Evolutionary conservation across 1,284 basidiomycete genomes (phyloP).

Genomic region (Pholiota adiposa): DNA sequence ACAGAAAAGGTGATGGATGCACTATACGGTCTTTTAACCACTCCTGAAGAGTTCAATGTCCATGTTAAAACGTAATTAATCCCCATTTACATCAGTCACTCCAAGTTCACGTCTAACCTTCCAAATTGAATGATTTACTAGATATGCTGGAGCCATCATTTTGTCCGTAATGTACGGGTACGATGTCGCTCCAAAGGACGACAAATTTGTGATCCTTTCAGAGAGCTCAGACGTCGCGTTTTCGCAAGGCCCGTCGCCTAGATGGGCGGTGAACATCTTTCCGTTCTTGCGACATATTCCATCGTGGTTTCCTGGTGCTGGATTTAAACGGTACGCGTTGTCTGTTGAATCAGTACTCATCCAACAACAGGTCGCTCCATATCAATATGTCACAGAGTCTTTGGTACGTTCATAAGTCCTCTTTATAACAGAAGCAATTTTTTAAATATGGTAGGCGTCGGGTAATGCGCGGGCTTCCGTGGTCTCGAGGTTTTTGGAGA

Average conservation of each 20-base stretch:
- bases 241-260: conserved; percentile 14
- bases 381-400: conserved; percentile 29
- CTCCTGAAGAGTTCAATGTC: conserved; percentile 28
- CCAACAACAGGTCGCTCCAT: conserved; percentile 23
- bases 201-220: conserved; percentile 1
- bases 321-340: conserved; percentile 30
- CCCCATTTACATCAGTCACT: neutral
- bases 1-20: conserved; percentile 34
- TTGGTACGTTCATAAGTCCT: conserved; percentile 28
- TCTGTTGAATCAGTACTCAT: conserved; percentile 27
- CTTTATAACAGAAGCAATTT: neutral
- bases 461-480: conserved; percentile 13
- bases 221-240: conserved; percentile 26
- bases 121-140: neutral
- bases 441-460: neutral
- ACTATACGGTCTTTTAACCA: conserved; percentile 33
- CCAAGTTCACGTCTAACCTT: too few species aligned
- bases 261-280: conserved; percentile 24
- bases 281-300: conserved; percentile 33
- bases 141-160: conserved; percentile 1
- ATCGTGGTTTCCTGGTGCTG: conserved; percentile 40
- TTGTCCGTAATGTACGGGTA: conserved; percentile 7
- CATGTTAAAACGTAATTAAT: conserved; percentile 26
- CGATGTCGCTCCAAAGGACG: neutral
- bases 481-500: conserved; percentile 19